Evolutionary conservation across 192 early-diverging fungal species (phyloP).

Genomic region (Glomus cerebriforme): DNA sequence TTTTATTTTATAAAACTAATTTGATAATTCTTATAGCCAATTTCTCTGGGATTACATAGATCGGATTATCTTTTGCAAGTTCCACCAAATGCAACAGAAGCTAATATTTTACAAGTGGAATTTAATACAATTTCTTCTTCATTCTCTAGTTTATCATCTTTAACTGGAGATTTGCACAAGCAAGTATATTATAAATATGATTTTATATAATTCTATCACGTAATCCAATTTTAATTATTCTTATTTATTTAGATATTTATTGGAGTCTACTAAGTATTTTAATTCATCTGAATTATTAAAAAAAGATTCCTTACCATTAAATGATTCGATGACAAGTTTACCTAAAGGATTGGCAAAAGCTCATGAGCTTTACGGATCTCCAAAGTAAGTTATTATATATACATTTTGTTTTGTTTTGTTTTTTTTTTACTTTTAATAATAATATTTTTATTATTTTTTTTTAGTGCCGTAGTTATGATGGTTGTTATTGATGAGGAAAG

Average conservation of each 20-base stretch:
- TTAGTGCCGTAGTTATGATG: constrained; percentile 79
- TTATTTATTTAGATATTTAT: constrained; percentile 47
- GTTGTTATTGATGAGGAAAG: constrained; percentile 91
- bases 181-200: constrained; percentile 36
- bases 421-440: constrained; percentile 14
- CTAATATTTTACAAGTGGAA: constrained; percentile 87
- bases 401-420: neutral
- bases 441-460: neutral
- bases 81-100: constrained; percentile 47
- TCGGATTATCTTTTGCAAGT: constrained; percentile 91
- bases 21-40: constrained; percentile 40
- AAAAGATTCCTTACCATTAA: constrained; percentile 58
- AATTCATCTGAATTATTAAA: constrained; percentile 37
- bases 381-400: constrained; percentile 40
- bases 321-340: constrained; percentile 69
- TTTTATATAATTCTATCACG: neutral
- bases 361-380: constrained; percentile 62
- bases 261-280: constrained; percentile 49
- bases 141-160: constrained; percentile 81
- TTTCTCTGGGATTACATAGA: constrained; percentile 83
- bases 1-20: neutral
- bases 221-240: neutral
- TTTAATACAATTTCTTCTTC: constrained; percentile 94
- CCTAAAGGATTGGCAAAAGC: constrained; percentile 76
- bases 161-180: constrained; percentile 78